Percentiles rank a stretch among this genome's conserved stretches.
These are phyloP conservation scores for Sporisorium graminicola DNA, from an alignment of 1,284 basidiomycete species.

Conservation along the genomic window DNA sequence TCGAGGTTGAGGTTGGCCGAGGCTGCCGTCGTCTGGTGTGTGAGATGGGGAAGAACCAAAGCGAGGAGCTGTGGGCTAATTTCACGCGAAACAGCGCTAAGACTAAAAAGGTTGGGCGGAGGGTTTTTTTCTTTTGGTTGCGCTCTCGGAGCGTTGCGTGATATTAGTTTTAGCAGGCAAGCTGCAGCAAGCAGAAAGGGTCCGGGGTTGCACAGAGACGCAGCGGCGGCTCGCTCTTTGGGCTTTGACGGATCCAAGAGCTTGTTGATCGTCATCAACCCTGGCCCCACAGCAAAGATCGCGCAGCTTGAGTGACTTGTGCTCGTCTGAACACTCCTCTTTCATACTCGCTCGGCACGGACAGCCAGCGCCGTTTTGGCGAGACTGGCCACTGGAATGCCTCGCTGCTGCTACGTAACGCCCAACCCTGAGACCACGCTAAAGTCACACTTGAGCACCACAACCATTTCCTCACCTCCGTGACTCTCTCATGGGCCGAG, in stretches of 20 bases:
- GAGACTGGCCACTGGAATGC: neutral
- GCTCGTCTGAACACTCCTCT: neutral
- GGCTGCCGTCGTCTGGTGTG: neutral
- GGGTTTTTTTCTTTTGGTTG: constrained; percentile 22
- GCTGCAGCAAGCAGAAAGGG: neutral
- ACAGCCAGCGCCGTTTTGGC: neutral
- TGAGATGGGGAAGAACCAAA: constrained; percentile 1
- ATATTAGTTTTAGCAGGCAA: neutral
- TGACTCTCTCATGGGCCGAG: constrained; percentile 19
- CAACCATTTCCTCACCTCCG: neutral
- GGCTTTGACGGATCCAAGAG: neutral
- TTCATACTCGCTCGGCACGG: neutral
- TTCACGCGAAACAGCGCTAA: constrained; percentile 6
- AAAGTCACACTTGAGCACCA: neutral
- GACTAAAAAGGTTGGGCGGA: constrained; percentile 17
- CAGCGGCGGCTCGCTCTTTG: neutral
- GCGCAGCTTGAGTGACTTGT: constrained; percentile 12
- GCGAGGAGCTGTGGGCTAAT: constrained; percentile 8
- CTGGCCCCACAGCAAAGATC: constrained; percentile 13
- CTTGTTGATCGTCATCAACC: constrained; percentile 4
- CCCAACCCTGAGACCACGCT: constrained; percentile 26
- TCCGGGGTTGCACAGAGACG: constrained; percentile 1
- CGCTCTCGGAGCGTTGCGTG: constrained; percentile 4
- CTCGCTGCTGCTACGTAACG: neutral
- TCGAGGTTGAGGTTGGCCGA: neutral